A percentile compares a stretch with the other conserved stretches of the same genome.
Conservation (phyloP, 139 green algal species). For the Chlamydomonas sp. region DNA sequence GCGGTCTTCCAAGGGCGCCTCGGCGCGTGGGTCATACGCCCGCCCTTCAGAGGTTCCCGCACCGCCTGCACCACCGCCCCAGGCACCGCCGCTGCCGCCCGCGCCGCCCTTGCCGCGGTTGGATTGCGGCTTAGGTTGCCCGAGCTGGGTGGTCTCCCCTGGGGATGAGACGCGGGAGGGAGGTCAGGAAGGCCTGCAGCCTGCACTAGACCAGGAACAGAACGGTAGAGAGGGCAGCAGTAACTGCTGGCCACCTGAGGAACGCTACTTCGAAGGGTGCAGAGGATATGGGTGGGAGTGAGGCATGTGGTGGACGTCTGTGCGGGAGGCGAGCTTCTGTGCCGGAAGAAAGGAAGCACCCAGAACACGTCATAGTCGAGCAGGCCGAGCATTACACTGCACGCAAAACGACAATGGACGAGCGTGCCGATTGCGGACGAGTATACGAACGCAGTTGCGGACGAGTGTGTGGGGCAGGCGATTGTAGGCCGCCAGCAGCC, state of each 20-base stretch:
- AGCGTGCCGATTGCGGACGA: too few relatives aligned
- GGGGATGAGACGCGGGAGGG: neutral
- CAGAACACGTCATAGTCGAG: too few relatives aligned
- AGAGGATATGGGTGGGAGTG: neutral
- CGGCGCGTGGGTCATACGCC: constrained; percentile 20
- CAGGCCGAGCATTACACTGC: too few relatives aligned
- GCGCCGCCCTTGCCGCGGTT: neutral
- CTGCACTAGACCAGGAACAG: too few relatives aligned
- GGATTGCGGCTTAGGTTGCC: constrained; percentile 35
- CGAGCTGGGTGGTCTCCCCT: constrained; percentile 51
- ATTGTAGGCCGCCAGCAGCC: too few relatives aligned
- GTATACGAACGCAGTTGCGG: too few relatives aligned
- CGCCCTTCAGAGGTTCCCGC: neutral
- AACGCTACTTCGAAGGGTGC: neutral
- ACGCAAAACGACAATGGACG: too few relatives aligned
- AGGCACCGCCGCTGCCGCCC: neutral
- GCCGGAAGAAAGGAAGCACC: too few relatives aligned
- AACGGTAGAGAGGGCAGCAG: too few relatives aligned
- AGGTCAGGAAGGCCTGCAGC: neutral
- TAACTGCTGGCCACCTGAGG: neutral
- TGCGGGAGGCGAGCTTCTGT: too few relatives aligned
- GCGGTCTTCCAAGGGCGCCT: constrained; percentile 42
- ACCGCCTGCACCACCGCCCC: neutral
- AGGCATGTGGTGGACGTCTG: neutral
- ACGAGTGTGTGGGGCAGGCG: too few relatives aligned